phyloP scores from a whole-genome alignment of 129 eudicot species.

The Helichrysum umbraculigerum region DNA sequence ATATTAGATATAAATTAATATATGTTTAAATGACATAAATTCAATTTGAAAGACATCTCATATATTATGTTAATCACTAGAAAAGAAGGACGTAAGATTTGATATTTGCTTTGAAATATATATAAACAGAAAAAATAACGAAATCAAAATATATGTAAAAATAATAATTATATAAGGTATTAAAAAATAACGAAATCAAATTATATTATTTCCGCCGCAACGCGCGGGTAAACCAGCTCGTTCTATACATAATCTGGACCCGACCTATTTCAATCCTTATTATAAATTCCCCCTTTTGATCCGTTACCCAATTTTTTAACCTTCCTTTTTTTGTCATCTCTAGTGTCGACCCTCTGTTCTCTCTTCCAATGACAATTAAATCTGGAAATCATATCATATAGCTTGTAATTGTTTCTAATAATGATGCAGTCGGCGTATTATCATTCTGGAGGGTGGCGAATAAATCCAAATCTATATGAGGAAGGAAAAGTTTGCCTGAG shows the following conservation, averaged over 20 bases:
- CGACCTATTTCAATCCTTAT: background rate
- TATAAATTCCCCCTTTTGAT: background rate
- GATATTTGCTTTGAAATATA: no score
- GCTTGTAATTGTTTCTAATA: constrained; percentile 14
- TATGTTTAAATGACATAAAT: no score
- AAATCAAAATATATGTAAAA: no score
- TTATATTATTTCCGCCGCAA: no score
- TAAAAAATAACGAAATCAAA: no score
- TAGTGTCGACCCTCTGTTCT: background rate
- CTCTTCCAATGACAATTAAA: background rate
- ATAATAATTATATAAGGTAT: no score
- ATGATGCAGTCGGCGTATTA: constrained; percentile 83
- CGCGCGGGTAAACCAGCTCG: no score
- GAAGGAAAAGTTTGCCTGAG: constrained; percentile 99
- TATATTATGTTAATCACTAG: no score
- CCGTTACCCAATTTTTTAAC: background rate
- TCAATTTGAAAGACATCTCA: no score
- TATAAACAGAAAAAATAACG: no score
- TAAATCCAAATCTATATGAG: constrained; percentile 94
- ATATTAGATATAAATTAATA: no score
- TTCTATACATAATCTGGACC: background rate
- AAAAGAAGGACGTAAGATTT: no score
- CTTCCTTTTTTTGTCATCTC: background rate
- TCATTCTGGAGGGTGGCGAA: constrained; percentile 99
- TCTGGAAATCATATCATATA: background rate